Base-by-base conservation (phyloP, 345 rosid genomes). In the Physaria fendleri region DNA sequence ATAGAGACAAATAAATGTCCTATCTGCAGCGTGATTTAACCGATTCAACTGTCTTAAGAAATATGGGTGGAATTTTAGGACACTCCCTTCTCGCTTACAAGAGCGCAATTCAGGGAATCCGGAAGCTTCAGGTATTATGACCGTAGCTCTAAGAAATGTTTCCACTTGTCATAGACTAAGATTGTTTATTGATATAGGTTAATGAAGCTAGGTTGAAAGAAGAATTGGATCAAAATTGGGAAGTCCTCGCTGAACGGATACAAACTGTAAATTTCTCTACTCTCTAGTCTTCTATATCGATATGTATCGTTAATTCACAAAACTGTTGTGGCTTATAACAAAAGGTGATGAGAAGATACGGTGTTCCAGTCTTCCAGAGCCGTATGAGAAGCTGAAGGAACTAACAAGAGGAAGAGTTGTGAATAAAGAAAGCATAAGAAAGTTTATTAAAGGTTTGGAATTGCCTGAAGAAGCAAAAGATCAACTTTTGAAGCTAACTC, bases 41-140 rank as follows among this genome's bases (percentile, higher is more conserved):
- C 5, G 97, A 87, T 82, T 94, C 96, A 35, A 94, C 97, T 59
- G 95, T 85, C 43, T 64, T 94, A 77, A 85, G 99, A 78, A 94
- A 81, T 77, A 82, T 85, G 90, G 97, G 90, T 15, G 87, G 81
- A 65, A 93, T 90, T 79, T 65, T 94, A 43, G 99, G 95, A 14
- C 97, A 90, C 69, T 94, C 96, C 68, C 95, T 94, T 67, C 88
- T 94, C 21, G 95, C 95, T 46, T 94, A 87, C 81, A 90, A 82
- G 78, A 87, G 97, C 44, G 85, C 95, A 2, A 59, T 90, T 58
- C 84, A 79, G 59, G 99, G 99, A 59, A 85, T 90, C 6, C 75
- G 65, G 38, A 93, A 90, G 76, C 97, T 93, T 78, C 83, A 87
- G 99, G 97, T 87, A 58, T 48, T 38, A 25, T 45, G 9, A 14